Evolutionary conservation across 371 early-diverging fungal genomes (phyloP), one percentile per base, ranked within the genome.

Genomic region (Rhizopus microsporus): DNA sequence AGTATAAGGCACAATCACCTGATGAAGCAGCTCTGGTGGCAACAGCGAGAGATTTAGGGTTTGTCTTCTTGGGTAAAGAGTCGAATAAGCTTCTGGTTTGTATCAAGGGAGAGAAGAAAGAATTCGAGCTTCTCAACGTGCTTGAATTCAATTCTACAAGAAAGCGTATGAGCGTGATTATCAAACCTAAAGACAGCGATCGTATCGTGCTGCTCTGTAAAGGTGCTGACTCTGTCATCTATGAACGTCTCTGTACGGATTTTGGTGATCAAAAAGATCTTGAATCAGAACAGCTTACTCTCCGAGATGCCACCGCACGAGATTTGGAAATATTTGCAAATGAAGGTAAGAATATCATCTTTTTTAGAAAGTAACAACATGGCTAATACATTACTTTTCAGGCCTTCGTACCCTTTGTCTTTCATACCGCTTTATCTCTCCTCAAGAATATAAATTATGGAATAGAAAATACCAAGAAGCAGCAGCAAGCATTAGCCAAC

Each of bases 201-300:
- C 85, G 77, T n/a, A 91, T 96, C 34, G 75, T 92, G 6, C 72
- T 98, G 33, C 77, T 94, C 33, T 89, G 89, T 63, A 99, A 99
- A 73, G 99, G 99, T 13, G 98, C 99, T 10, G 99, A 99, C 68
- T 88, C 88, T 17, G 89, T 94, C 3, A 90, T 96, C 16, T 91
- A 84, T 65, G 89, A 90, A 51, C 83, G 96, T 13, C 73, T 97
- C 13, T 80, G 80, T 34, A 63, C 64, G 31, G 67, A 77, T 1
- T 80, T 76, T 59, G 75, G 75, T n/a, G 59, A 64, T 23, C 74
- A 74, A 51, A 45, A 7, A 0, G 81, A 74, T 1, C 69, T 88
- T 31, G 77, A 77, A 35, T 57, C 60, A 16, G 49, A 74, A 31
- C 81, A 82, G 54, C 56, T 63, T 1, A 51, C 65, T 0, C 63